Percentiles rank a stretch among this genome's conserved stretches.
Conservation (phyloP, 2,329 filamentous ascomycete species). For the Exophiala sp. region DNA sequence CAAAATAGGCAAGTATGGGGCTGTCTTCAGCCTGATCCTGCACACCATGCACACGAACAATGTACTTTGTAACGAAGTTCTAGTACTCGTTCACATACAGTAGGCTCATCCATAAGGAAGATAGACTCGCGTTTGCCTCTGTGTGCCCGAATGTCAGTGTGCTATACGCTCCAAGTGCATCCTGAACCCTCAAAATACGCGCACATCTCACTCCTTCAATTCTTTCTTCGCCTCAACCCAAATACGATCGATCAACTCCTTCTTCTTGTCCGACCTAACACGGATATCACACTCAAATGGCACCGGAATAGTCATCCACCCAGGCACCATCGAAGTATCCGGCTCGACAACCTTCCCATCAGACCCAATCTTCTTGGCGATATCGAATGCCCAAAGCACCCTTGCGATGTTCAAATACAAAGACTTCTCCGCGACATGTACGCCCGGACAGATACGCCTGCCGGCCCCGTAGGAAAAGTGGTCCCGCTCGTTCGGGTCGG, state of each 20-base stretch:
- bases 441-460: conserved; percentile 33
- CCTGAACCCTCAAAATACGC: not conserved
- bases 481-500: conserved; percentile 31
- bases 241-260: conserved; percentile 13
- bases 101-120: too few species aligned
- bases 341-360: conserved; percentile 18
- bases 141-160: too few species aligned
- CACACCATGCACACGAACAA: too few species aligned
- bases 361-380: conserved; percentile 23
- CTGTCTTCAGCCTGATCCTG: too few species aligned
- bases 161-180: not conserved
- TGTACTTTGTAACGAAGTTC: too few species aligned
- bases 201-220: not conserved
- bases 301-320: conserved; percentile 22
- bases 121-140: too few species aligned
- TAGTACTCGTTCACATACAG: too few species aligned
- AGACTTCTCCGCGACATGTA: conserved; percentile 33
- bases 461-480: conserved; percentile 34
- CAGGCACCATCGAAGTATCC: conserved; percentile 18
- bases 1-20: too few species aligned
- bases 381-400: conserved; percentile 34
- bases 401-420: conserved; percentile 32
- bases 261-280: conserved; percentile 13
- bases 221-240: conserved; percentile 14
- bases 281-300: conserved; percentile 20